A percentile compares a stretch with the other conserved stretches of the same genome.
phyloP scores from a whole-genome alignment of 164 flowering plant genomes.

The Litsea cubeba region DNA sequence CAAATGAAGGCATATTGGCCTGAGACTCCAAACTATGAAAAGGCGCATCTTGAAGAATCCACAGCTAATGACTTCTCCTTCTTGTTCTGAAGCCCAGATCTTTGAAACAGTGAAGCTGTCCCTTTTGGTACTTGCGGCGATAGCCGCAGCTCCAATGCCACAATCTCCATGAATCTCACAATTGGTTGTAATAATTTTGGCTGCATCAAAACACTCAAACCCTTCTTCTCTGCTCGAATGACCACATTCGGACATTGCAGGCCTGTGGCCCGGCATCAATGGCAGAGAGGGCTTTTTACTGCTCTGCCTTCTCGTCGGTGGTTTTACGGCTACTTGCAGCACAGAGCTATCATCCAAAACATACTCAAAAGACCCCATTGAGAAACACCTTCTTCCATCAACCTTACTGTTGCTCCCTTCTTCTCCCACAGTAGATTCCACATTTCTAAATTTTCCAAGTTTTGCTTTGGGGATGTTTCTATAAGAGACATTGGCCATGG shows the following conservation, averaged over 20 bases:
- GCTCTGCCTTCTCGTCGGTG: slow-evolving; percentile 35
- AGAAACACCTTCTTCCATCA: slow-evolving; percentile 77
- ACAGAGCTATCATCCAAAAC: slow-evolving; percentile 67
- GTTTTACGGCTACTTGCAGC: slow-evolving; percentile 61
- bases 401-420: slow-evolving; percentile 27
- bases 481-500: too few relatives aligned
- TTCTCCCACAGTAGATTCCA: slow-evolving; percentile 31
- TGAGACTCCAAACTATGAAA: slow-evolving; percentile 55
- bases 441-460: slow-evolving; percentile 81
- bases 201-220: slow-evolving; percentile 42
- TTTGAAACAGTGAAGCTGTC: slow-evolving; percentile 83
- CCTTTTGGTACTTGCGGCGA: slow-evolving; percentile 32
- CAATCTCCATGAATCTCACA: slow-evolving; percentile 6
- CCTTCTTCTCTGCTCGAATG: slow-evolving; percentile 53
- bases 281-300: slow-evolving; percentile 50
- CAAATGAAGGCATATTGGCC: slow-evolving; percentile 49
- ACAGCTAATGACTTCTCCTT: slow-evolving; percentile 49
- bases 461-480: slow-evolving; percentile 16
- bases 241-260: slow-evolving; percentile 69
- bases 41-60: slow-evolving; percentile 53
- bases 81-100: slow-evolving; percentile 59
- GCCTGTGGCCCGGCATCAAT: slow-evolving; percentile 43
- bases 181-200: slow-evolving; percentile 6
- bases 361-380: slow-evolving; percentile 92
- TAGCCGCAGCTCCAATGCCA: not conserved